phyloP scores from a whole-genome alignment of 129 eudicot genomes.

The Cynara cardunculus region DNA sequence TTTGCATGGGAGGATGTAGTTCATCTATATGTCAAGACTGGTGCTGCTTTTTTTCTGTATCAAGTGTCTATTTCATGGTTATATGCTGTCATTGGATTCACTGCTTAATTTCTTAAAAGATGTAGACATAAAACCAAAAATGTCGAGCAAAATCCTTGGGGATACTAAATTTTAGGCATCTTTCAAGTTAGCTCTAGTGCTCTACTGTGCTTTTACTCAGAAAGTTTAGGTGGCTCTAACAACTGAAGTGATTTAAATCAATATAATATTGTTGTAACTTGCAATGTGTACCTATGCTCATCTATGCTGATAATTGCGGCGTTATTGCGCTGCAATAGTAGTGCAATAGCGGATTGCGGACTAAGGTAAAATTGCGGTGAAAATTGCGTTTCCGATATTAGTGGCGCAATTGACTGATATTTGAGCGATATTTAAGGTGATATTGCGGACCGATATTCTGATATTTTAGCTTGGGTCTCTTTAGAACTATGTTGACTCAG shows the following conservation, averaged over 20 bases:
- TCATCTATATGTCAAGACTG: neutral
- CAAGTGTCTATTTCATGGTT: neutral
- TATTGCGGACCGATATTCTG: too few species aligned
- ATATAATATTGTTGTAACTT: neutral
- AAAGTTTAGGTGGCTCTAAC: neutral
- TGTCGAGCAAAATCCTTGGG: neutral
- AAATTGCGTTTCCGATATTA: too few species aligned
- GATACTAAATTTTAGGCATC: neutral
- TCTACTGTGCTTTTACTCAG: neutral
- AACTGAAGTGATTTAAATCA: neutral
- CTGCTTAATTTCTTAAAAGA: neutral
- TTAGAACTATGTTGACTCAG: too few species aligned
- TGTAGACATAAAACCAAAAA: neutral
- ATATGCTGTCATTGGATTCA: neutral
- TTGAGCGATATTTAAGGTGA: too few species aligned
- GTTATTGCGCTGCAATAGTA: too few species aligned
- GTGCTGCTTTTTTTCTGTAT: neutral
- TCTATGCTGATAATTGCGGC: too few species aligned
- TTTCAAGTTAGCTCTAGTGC: neutral
- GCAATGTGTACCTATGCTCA: neutral
- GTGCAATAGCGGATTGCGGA: too few species aligned
- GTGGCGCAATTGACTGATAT: too few species aligned
- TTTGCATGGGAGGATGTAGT: neutral
- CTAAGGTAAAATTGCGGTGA: too few species aligned
- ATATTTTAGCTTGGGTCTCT: too few species aligned